Conservation (phyloP, 257 asterid species). For the Catharanthus roseus region DNA sequence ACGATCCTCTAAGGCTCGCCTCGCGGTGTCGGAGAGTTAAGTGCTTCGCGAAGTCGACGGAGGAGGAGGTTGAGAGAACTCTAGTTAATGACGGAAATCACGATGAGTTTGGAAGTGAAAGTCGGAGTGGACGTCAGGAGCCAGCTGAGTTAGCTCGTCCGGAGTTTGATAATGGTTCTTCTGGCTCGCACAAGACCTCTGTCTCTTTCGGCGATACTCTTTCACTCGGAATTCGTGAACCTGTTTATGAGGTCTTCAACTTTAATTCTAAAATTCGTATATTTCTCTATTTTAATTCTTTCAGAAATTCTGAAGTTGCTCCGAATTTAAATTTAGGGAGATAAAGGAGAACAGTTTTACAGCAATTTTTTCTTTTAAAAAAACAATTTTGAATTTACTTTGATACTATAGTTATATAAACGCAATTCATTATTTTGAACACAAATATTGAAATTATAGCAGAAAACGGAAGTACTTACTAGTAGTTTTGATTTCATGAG, state of each 20-base stretch:
- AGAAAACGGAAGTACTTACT: not conserved
- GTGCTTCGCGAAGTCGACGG: constrained; percentile 45
- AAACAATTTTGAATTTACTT: not conserved
- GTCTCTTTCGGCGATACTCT: constrained; percentile 51
- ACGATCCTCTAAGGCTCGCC: constrained; percentile 39
- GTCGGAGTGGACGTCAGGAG: constrained; percentile 11
- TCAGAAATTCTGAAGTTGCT: not conserved
- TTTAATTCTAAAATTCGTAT: not conserved
- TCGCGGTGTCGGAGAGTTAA: constrained; percentile 31
- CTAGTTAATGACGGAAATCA: constrained; percentile 33
- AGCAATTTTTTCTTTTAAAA: not conserved
- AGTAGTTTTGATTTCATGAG: not conserved
- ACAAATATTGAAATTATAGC: not conserved
- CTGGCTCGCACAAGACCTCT: constrained; percentile 35
- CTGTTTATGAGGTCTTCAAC: constrained; percentile 70
- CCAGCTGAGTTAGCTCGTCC: constrained; percentile 26
- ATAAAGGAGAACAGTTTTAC: not conserved
- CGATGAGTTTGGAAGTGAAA: constrained; percentile 26
- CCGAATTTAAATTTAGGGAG: not conserved
- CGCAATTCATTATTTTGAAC: not conserved
- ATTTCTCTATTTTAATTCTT: not conserved
- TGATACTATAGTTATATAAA: not conserved
- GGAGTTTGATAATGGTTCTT: constrained; percentile 40
- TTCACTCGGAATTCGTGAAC: constrained; percentile 85
- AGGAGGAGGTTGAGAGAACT: constrained; percentile 33